Conservation (phyloP, 352 stramenopile genomes). For the Plasmopara viticola region DNA sequence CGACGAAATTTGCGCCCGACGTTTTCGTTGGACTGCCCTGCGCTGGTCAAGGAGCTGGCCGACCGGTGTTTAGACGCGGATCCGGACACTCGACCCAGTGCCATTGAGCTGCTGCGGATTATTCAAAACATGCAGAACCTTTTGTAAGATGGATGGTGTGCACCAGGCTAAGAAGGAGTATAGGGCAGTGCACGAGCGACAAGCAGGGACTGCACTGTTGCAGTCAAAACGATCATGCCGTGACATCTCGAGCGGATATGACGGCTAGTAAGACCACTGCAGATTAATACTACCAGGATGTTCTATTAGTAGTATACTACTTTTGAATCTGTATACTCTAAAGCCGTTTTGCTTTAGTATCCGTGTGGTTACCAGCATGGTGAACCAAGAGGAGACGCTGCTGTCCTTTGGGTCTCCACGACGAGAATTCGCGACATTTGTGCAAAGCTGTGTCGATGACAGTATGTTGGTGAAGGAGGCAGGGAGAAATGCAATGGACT, state of each 20-base stretch:
- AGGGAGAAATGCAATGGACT: slow-evolving; percentile 12
- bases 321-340: not conserved
- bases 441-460: slow-evolving; percentile 15
- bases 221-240: not conserved
- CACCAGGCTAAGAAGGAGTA: too few relatives aligned
- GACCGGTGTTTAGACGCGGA: slow-evolving; percentile 61
- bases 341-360: slow-evolving; percentile 3
- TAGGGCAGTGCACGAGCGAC: too few relatives aligned
- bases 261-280: not conserved
- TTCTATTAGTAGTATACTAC: not conserved
- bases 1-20: slow-evolving; percentile 57
- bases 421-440: slow-evolving; percentile 25
- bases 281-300: not conserved
- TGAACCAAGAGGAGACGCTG: slow-evolving; percentile 31
- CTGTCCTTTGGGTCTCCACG: slow-evolving; percentile 51
- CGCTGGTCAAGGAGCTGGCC: slow-evolving; percentile 51
- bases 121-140: slow-evolving; percentile 55
- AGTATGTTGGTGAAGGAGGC: slow-evolving; percentile 7
- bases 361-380: slow-evolving; percentile 7
- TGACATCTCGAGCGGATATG: not conserved
- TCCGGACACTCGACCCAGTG: slow-evolving; percentile 58
- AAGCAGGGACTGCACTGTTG: not conserved
- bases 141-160: slow-evolving; percentile 28
- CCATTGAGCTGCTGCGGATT: slow-evolving; percentile 56
- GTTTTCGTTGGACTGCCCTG: slow-evolving; percentile 48